Evolutionary conservation across 768 basidiomycete genomes (phyloP), one percentile per base, ranked within the genome.

Genomic region (Krasilnikovozyma curviuscula): DNA sequence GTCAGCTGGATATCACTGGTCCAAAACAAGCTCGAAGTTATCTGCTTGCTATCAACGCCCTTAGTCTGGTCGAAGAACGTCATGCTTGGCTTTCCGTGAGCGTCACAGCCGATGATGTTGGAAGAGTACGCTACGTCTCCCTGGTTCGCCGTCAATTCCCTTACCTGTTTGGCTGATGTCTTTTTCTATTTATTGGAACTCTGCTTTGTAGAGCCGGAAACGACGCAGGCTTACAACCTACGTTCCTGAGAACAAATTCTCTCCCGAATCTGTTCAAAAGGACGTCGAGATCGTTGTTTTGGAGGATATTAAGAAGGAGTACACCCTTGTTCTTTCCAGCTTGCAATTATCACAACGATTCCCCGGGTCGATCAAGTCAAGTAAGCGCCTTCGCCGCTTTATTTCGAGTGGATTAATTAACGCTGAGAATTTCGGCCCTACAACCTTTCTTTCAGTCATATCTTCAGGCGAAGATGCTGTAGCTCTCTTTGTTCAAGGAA

Each of bases 41-140:
- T 57, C 72, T 79, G 41, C 76, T 89, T 34, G 81, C 86, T 24
- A 81, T 89, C 61, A 93, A 93, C 60, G 78, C 85, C 4, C 69
- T 98, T 39, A 75, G 80, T 18, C 70, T 97, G 53, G 73, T 86
- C 32, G 81, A 86, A 57, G 69, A 70, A 54, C 78, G 78, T 58
- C 77, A 76, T 54, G 79, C 83, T 12, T 97, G 86, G 85, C 69
- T 93, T 24, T 68, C 81, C 24, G 67, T 86, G 47, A 79, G 76
- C 29, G 60, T 71, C 45, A 71, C 75, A 48, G 60, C 32, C 18
- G 53, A 47, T 40, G 29, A 31, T 8, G 30, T 38, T 1, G 19
- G 24, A 21, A 40, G 33, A 21, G 46, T 48, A 18, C 14, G n/a
- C 24, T 6, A 23, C 18, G 8, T n/a, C n/a, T 30, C 28, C n/a